Evolutionary conservation across 176 grass and related monocot genomes (phyloP).

Genomic region (Eremochloa ophiuroides): DNA sequence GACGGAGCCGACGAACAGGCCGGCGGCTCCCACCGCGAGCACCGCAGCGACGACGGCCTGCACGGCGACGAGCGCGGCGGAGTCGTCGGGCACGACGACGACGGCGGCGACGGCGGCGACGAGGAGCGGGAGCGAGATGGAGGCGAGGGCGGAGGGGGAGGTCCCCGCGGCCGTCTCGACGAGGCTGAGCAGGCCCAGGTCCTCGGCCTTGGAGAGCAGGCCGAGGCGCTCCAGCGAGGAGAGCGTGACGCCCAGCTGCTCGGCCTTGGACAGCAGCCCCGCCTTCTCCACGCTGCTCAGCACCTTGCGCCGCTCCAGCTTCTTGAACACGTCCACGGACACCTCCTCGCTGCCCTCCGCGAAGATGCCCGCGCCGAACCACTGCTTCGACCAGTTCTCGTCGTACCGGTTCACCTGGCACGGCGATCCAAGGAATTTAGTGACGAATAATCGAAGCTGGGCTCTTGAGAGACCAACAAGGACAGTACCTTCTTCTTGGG

Average conservation of each 20-base stretch:
- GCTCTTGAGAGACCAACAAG: background rate
- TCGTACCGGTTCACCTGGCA: slow-evolving; percentile 97
- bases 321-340: slow-evolving; percentile 80
- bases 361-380: slow-evolving; percentile 94
- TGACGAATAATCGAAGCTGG: too few species aligned
- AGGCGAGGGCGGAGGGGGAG: slow-evolving; percentile 74
- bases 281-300: slow-evolving; percentile 87
- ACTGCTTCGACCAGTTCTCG: slow-evolving; percentile 86
- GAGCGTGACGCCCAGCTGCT: slow-evolving; percentile 79
- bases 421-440: too few species aligned
- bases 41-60: slow-evolving; percentile 53
- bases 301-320: slow-evolving; percentile 87
- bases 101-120: slow-evolving; percentile 61
- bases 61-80: slow-evolving; percentile 46
- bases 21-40: slow-evolving; percentile 48
- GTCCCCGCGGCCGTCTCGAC: slow-evolving; percentile 56
- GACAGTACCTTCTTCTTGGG: slow-evolving; percentile 57
- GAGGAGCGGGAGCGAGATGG: slow-evolving; percentile 77
- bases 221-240: slow-evolving; percentile 77
- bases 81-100: slow-evolving; percentile 89
- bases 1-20: slow-evolving; percentile 72
- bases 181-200: slow-evolving; percentile 93
- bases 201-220: slow-evolving; percentile 82
- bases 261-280: slow-evolving; percentile 89
- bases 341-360: slow-evolving; percentile 79